A percentile compares a stretch with the other conserved stretches of the same genome.
phyloP scores from a whole-genome alignment of 2,329 filamentous ascomycete genomes.

The Coniochaeta ligniaria region DNA sequence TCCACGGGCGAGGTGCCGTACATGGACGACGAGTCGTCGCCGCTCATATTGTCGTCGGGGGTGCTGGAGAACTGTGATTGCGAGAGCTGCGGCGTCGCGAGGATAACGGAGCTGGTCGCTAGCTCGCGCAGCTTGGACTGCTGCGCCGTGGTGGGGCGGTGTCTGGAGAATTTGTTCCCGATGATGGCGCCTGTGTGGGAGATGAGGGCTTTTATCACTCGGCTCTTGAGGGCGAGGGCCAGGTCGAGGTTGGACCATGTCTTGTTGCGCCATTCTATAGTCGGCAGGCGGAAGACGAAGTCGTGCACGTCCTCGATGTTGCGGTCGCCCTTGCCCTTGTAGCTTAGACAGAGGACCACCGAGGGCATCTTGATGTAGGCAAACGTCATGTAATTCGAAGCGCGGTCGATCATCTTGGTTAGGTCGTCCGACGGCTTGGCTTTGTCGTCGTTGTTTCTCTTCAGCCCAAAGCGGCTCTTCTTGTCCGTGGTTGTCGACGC shows the following conservation, averaged over 20 bases:
- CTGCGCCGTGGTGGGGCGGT: conserved; percentile 74
- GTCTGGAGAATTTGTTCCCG: conserved; percentile 91
- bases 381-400: conserved; percentile 96
- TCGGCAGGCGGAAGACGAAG: conserved; percentile 92
- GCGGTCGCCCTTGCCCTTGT: conserved; percentile 91
- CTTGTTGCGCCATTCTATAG: conserved; percentile 95
- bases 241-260: conserved; percentile 98
- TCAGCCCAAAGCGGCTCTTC: conserved; percentile 50
- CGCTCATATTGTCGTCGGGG: conserved; percentile 33
- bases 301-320: conserved; percentile 97
- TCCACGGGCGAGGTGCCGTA: conserved; percentile 47
- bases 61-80: conserved; percentile 23
- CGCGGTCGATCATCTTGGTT: conserved; percentile 91
- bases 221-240: conserved; percentile 85
- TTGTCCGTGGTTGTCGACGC: conserved; percentile 19
- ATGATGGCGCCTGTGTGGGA: conserved; percentile 95
- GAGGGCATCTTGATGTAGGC: conserved; percentile 92
- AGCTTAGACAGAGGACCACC: conserved; percentile 90
- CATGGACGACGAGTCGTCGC: conserved; percentile 50
- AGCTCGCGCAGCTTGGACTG: conserved; percentile 75
- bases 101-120: conserved; percentile 68
- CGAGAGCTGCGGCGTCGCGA: conserved; percentile 29
- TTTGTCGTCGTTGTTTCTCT: conserved; percentile 34
- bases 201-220: conserved; percentile 87
- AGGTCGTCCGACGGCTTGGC: conserved; percentile 76